These are phyloP conservation scores for Pulveroboletus sp. DNA, from an alignment of 768 basidiomycete genomes.

Conservation along the genomic window DNA sequence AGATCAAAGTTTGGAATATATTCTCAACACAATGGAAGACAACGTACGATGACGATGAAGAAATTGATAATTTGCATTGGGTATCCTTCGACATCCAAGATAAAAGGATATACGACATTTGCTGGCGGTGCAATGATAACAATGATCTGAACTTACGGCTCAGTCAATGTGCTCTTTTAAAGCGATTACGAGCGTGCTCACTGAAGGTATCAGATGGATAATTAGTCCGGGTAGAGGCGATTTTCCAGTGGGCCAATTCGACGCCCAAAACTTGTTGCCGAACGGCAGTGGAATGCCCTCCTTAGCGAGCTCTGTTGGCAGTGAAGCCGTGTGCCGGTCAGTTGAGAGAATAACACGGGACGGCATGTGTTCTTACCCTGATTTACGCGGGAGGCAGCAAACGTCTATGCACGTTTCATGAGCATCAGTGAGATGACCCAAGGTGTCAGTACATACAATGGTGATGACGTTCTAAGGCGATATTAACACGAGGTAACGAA, in stretches of 20 bases:
- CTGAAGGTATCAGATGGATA: constrained; percentile 52
- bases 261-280: constrained; percentile 57
- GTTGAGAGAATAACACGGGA: neutral
- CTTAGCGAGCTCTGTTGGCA: constrained; percentile 49
- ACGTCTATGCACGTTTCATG: constrained; percentile 36
- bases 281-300: constrained; percentile 61
- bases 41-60: constrained; percentile 51
- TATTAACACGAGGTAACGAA: constrained; percentile 1
- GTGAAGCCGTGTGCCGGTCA: no score
- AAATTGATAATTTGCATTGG: constrained; percentile 55
- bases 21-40: neutral
- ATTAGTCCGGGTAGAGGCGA: constrained; percentile 55
- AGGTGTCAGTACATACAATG: constrained; percentile 16
- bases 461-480: constrained; percentile 30
- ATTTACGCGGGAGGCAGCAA: constrained; percentile 48
- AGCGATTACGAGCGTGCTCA: constrained; percentile 12
- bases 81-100: constrained; percentile 49
- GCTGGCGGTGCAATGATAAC: constrained; percentile 54
- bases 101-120: constrained; percentile 54
- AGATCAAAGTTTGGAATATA: neutral
- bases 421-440: neutral
- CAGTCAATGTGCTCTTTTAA: neutral
- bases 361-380: constrained; percentile 34
- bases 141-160: constrained; percentile 37
- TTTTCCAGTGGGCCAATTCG: constrained; percentile 57